These are phyloP conservation scores for Theileria orientalis DNA, from an alignment of 169 alveolate species.

Conservation along the genomic window DNA sequence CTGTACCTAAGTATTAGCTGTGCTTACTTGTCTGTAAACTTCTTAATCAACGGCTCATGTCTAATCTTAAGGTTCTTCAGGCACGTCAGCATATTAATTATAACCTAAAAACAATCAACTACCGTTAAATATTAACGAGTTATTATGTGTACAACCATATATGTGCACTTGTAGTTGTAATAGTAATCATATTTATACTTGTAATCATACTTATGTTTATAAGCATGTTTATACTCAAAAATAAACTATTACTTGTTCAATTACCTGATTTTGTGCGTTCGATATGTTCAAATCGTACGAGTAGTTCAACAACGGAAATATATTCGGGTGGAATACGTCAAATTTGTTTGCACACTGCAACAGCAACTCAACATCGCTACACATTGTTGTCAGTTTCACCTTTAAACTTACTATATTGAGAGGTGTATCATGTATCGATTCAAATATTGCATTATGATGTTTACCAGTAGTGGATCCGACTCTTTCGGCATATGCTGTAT, in stretches of 20 bases:
- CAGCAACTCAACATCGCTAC: constrained; percentile 1
- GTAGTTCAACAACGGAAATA: background rate
- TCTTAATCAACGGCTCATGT: constrained; percentile 37
- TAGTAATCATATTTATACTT: too few species aligned
- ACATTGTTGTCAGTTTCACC: background rate
- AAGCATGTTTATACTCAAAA: too few species aligned
- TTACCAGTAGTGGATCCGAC: background rate
- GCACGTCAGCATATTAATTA: constrained; percentile 12
- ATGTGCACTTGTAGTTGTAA: too few species aligned
- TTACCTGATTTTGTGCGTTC: background rate
- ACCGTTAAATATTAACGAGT: background rate
- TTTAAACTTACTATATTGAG: background rate
- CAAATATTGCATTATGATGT: background rate
- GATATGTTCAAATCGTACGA: background rate
- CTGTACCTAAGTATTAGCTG: background rate
- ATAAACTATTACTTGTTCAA: background rate
- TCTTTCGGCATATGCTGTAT: background rate
- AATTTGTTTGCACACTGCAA: background rate
- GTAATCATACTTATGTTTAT: too few species aligned
- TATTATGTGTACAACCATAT: too few species aligned
- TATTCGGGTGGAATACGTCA: background rate
- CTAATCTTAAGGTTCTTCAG: constrained; percentile 27
- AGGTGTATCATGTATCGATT: background rate
- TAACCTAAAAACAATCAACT: background rate
- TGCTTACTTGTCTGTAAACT: constrained; percentile 13